Conservation (phyloP, 1,284 basidiomycete genomes). For the Porodaedalea pini region DNA sequence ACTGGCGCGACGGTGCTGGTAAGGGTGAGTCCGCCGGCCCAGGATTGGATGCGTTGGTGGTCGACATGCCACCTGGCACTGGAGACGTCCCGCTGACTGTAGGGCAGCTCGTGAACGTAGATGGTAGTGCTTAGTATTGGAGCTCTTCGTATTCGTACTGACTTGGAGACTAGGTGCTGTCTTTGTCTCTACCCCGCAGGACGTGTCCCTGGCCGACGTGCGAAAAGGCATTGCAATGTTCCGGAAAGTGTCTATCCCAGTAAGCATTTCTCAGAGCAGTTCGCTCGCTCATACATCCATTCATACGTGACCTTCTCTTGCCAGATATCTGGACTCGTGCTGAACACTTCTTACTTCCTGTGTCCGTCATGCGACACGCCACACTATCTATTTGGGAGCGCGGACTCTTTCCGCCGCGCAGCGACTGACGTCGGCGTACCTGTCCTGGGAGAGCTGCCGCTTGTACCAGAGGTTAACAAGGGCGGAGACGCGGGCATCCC, state of each 20-base stretch:
- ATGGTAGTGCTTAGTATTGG: too few species aligned
- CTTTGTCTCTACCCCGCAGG: slow-evolving; percentile 94
- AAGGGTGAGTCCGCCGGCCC: slow-evolving; percentile 31
- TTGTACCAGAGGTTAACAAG: slow-evolving; percentile 74
- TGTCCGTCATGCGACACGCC: slow-evolving; percentile 71
- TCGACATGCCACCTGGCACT: slow-evolving; percentile 98
- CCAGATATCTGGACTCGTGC: slow-evolving; percentile 83
- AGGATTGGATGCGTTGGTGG: slow-evolving; percentile 80
- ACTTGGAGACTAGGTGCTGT: slow-evolving; percentile 62
- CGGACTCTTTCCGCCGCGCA: slow-evolving; percentile 61
- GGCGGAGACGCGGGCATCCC: slow-evolving; percentile 76
- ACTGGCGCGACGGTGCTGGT: slow-evolving; percentile 59
- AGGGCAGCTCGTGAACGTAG: slow-evolving; percentile 84
- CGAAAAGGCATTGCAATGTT: slow-evolving; percentile 94
- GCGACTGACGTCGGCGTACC: slow-evolving; percentile 60
- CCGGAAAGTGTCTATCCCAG: slow-evolving; percentile 84
- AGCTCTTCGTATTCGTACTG: background rate
- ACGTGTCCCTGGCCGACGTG: slow-evolving; percentile 90
- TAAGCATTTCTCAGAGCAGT: too few species aligned
- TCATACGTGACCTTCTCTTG: too few species aligned
- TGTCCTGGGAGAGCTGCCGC: slow-evolving; percentile 82
- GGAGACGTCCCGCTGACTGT: slow-evolving; percentile 94
- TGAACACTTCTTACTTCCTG: slow-evolving; percentile 91
- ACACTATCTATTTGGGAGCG: slow-evolving; percentile 80
- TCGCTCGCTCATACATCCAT: too few species aligned